phyloP scores from a whole-genome alignment of 2,329 filamentous ascomycete species.

The Ceratocystis albifundus region DNA sequence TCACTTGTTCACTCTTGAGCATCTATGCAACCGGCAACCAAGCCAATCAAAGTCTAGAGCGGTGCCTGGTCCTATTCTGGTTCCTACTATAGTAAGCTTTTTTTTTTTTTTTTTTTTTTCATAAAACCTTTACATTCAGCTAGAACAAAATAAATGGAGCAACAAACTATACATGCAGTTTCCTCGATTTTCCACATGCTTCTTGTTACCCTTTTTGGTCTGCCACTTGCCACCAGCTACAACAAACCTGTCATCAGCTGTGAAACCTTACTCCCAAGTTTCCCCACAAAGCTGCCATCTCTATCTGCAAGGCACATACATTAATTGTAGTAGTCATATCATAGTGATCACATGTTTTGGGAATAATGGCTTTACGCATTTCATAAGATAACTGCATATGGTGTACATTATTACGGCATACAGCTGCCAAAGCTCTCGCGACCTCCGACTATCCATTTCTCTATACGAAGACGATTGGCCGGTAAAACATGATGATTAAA shows the following conservation, averaged over 20 bases:
- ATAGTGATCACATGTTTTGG: neutral
- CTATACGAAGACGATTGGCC: neutral
- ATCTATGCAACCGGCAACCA: too few relatives aligned
- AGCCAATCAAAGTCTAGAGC: too few relatives aligned
- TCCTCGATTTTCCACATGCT: slow-evolving; percentile 5
- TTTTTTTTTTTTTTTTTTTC: too few relatives aligned
- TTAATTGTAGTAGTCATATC: neutral
- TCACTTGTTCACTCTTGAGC: too few relatives aligned
- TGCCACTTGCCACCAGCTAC: neutral
- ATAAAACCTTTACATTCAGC: too few relatives aligned
- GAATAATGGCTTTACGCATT: neutral
- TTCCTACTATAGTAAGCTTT: too few relatives aligned
- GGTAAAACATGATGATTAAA: neutral
- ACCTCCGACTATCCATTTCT: neutral
- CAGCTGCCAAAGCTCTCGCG: too few relatives aligned
- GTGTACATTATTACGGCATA: too few relatives aligned
- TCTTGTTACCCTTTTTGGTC: neutral
- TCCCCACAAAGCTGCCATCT: neutral
- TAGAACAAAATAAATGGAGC: too few relatives aligned
- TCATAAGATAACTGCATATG: neutral
- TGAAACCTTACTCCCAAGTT: neutral
- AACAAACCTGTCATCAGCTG: neutral
- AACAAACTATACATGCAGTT: neutral
- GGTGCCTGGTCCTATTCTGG: too few relatives aligned
- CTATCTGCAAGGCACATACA: slow-evolving; percentile 7